Evolutionary conservation across 371 early-diverging fungal genomes (phyloP).

Genomic region (Mortierella polycephala): DNA sequence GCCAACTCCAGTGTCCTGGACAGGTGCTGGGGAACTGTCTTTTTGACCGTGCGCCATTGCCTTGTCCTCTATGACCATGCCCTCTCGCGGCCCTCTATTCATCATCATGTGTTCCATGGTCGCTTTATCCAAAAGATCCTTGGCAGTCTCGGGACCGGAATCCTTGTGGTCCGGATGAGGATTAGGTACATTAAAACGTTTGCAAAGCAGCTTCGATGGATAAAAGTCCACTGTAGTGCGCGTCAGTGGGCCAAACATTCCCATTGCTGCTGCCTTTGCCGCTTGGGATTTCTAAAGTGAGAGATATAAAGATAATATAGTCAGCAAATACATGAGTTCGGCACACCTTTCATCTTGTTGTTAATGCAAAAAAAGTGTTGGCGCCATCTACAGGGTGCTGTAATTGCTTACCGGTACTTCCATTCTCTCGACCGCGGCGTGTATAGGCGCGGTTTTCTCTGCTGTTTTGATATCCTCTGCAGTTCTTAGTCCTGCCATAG

Average conservation of each 20-base stretch:
- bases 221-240: conserved; percentile 70
- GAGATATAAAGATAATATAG: background rate
- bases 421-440: conserved; percentile 20
- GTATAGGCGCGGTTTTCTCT: conserved; percentile 30
- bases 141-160: conserved; percentile 53
- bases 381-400: too few relatives aligned
- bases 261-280: conserved; percentile 74
- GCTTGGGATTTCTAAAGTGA: conserved; percentile 60
- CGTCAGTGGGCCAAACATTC: conserved; percentile 83
- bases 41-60: background rate
- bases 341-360: conserved; percentile 1
- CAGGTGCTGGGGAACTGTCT: background rate
- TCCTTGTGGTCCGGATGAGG: conserved; percentile 74
- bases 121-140: conserved; percentile 56
- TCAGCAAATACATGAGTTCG: too few relatives aligned
- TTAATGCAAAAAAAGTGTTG: background rate
- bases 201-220: conserved; percentile 80
- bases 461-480: conserved; percentile 59
- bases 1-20: background rate
- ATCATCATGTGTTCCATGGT: conserved; percentile 70
- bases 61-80: conserved; percentile 8
- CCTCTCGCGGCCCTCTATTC: conserved; percentile 53
- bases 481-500: conserved; percentile 66
- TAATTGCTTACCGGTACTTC: conserved; percentile 17
- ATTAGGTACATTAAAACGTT: conserved; percentile 83